phyloP scores from a whole-genome alignment of 106 monocot species.

The Cymbidium sinense region DNA sequence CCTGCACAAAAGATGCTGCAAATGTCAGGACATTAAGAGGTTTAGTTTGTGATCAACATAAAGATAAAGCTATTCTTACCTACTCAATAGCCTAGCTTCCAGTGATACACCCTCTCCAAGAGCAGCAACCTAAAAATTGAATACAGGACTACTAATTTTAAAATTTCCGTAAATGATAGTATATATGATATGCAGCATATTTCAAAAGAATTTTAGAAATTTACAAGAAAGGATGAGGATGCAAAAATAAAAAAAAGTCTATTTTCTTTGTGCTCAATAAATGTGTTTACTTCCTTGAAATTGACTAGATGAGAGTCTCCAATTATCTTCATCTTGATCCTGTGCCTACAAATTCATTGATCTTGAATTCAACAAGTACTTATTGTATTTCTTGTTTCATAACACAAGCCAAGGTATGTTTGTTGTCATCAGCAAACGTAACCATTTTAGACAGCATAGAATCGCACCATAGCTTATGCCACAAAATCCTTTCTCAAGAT shows the following conservation, averaged over 20 bases:
- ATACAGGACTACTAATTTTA: background rate
- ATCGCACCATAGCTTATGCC: no score
- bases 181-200: background rate
- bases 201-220: background rate
- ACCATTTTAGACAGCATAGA: no score
- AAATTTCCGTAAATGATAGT: background rate
- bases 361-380: no score
- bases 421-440: no score
- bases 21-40: background rate
- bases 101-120: conserved; percentile 84
- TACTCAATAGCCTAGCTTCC: conserved; percentile 67
- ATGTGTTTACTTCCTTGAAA: no score
- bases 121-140: conserved; percentile 46
- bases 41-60: background rate
- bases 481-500: no score
- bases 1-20: conserved; percentile 35
- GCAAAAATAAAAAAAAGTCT: background rate
- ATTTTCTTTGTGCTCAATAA: background rate
- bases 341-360: no score
- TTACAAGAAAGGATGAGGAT: background rate
- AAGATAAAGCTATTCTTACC: conserved; percentile 27
- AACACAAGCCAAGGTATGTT: no score
- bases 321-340: no score
- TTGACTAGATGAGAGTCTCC: no score
- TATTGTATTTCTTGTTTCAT: no score